Percentiles rank a stretch among this genome's conserved stretches.
Evolutionary conservation across 768 basidiomycete species (phyloP).

Genomic region (Lyophyllum atratum): DNA sequence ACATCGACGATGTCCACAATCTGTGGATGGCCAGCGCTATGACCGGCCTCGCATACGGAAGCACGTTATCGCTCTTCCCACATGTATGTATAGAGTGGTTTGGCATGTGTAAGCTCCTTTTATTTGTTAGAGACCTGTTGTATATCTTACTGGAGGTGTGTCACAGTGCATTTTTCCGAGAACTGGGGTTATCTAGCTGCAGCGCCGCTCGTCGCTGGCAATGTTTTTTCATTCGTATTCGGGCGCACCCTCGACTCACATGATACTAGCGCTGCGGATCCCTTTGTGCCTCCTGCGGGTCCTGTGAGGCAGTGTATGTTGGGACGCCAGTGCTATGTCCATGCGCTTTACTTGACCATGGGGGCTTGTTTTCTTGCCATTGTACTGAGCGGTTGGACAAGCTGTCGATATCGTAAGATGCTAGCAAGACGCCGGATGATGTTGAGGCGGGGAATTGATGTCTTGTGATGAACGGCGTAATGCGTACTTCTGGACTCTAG

Average conservation of each 20-base stretch:
- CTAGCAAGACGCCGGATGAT: conserved; percentile 6
- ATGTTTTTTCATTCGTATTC: conserved; percentile 83
- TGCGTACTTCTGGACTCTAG: too few relatives aligned
- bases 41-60: conserved; percentile 73
- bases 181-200: conserved; percentile 86
- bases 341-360: conserved; percentile 54
- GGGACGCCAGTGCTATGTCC: conserved; percentile 62
- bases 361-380: conserved; percentile 47
- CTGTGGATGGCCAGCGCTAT: conserved; percentile 63
- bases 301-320: conserved; percentile 50
- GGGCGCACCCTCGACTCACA: conserved; percentile 82
- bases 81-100: conserved; percentile 87
- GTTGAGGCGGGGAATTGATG: not conserved
- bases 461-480: not conserved
- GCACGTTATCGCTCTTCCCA: conserved; percentile 69
- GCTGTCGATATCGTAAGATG: conserved; percentile 46
- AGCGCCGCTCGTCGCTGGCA: conserved; percentile 77
- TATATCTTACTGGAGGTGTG: conserved; percentile 36
- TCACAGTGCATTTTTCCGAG: conserved; percentile 72
- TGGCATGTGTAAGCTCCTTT: conserved; percentile 70
- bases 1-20: conserved; percentile 53
- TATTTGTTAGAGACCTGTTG: not conserved
- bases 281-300: not conserved
- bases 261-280: too few relatives aligned
- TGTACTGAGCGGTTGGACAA: conserved; percentile 52